Evolutionary conservation across 306 rosid genomes (phyloP).

Genomic region (Cicer judaicum): DNA sequence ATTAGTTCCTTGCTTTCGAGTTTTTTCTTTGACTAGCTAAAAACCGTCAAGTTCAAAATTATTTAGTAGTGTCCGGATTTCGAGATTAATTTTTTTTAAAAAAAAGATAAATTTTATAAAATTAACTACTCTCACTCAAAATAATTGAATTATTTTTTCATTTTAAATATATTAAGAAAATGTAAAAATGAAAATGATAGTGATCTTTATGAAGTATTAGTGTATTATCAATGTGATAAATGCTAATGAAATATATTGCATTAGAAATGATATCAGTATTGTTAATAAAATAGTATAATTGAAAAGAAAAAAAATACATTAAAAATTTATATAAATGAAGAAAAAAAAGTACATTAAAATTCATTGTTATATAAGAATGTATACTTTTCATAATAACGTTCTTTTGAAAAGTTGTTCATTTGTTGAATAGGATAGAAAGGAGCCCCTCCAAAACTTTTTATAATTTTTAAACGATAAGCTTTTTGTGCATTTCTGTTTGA

Average conservation of each 20-base stretch:
- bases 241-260: too few relatives aligned
- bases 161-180: too few relatives aligned
- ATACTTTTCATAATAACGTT: slow-evolving; percentile 26
- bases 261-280: too few relatives aligned
- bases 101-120: neutral
- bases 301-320: too few relatives aligned
- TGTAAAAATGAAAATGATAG: too few relatives aligned
- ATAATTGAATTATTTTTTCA: too few relatives aligned
- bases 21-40: slow-evolving; percentile 48
- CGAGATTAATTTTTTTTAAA: slow-evolving; percentile 4
- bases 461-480: slow-evolving; percentile 28
- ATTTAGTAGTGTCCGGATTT: neutral
- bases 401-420: slow-evolving; percentile 39
- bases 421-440: slow-evolving; percentile 36
- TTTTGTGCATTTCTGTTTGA: slow-evolving; percentile 28
- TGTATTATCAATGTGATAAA: too few relatives aligned
- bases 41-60: slow-evolving; percentile 8
- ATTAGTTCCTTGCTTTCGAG: slow-evolving; percentile 48
- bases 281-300: too few relatives aligned
- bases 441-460: neutral
- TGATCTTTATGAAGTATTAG: too few relatives aligned
- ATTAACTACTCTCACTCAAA: neutral
- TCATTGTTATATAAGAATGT: neutral
- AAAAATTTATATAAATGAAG: too few relatives aligned
- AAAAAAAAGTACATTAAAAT: too few relatives aligned